Evolutionary conservation across 2,329 filamentous ascomycete species (phyloP).

Genomic region (Trichoderma sp.): DNA sequence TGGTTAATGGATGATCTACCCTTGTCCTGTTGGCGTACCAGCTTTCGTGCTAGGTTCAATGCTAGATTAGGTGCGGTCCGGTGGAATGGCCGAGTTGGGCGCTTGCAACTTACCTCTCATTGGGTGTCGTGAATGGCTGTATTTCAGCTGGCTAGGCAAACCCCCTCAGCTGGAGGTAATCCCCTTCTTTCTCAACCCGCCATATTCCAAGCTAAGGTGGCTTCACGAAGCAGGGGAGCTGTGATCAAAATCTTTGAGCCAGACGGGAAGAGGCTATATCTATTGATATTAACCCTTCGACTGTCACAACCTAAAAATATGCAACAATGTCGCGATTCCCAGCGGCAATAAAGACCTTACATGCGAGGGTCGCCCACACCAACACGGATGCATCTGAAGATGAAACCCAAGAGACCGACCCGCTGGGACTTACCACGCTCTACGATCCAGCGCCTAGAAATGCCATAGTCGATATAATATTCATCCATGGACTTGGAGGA

Average conservation of each 20-base stretch:
- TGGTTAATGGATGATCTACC: neutral
- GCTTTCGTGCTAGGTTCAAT: neutral
- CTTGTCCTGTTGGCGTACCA: neutral
- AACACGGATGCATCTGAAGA: neutral
- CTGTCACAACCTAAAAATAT: neutral
- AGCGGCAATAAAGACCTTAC: neutral
- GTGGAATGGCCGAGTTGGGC: neutral
- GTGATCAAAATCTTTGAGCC: neutral
- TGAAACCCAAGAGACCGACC: neutral
- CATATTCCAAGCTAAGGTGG: neutral
- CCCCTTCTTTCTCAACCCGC: neutral
- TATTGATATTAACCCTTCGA: neutral
- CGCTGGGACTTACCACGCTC: conserved; percentile 15
- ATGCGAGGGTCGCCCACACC: neutral
- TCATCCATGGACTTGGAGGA: conserved; percentile 20
- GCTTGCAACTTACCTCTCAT: neutral
- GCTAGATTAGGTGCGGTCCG: neutral
- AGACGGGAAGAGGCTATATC: neutral
- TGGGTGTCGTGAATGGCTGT: neutral
- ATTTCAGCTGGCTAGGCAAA: neutral
- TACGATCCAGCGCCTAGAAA: neutral
- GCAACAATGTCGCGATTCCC: neutral
- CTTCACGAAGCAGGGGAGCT: neutral
- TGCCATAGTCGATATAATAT: conserved; percentile 8
- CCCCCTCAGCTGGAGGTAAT: neutral